Evolutionary conservation across 495 filamentous ascomycete genomes (phyloP), one percentile per base, ranked within the genome.

Genomic region (Aspergillus carlsbadensis): DNA sequence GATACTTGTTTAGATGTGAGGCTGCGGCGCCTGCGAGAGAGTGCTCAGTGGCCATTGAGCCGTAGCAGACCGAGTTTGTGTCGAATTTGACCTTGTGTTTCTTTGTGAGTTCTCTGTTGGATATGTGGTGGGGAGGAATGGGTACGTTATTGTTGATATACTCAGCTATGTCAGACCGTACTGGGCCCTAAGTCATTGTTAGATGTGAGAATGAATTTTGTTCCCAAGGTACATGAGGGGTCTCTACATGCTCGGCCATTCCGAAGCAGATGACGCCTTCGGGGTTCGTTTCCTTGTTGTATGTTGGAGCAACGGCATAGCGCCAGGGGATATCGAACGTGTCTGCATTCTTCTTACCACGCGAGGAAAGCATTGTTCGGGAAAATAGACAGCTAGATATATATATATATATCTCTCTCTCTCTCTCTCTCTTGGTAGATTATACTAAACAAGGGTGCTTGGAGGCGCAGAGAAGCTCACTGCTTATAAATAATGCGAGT

Each of bases 1-100:
- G 69, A 45, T 73, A 61, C 15, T 54, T 59, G 35, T 77, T 75
- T 45, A 80, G 50, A 42, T 79, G 70, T 0, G 53, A 37, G 15
- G 72, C 70, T 20, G 71, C 59, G 0, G 70, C 67, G 0, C 55
- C 57, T 0, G 72, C 65, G 7, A 78, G 63, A 13, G 46, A 31
- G 26, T 63, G 56, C 31, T 59, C 52, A 10, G 62, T 59, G 11
- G 65, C 68, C 42, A 50, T 55, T 54, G 74, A 68, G 22, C 59
- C 62, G 54, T 73, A 73, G 54, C 65, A 64, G 40, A 73, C 42
- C 2, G 69, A 67, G 39, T 69, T 63, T 45, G 48, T 13, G 8
- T 64, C 59, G 52, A 71, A 70, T 2, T 24, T 49, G 29, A 70
- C 65, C 68, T 73, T 33, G 55, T 22, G 31, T 8, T 51, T 35